A percentile compares a stretch with the other conserved stretches of the same genome.
Evolutionary conservation across 1,284 basidiomycete species (phyloP).

Genomic region (Rhodotorula sp.): DNA sequence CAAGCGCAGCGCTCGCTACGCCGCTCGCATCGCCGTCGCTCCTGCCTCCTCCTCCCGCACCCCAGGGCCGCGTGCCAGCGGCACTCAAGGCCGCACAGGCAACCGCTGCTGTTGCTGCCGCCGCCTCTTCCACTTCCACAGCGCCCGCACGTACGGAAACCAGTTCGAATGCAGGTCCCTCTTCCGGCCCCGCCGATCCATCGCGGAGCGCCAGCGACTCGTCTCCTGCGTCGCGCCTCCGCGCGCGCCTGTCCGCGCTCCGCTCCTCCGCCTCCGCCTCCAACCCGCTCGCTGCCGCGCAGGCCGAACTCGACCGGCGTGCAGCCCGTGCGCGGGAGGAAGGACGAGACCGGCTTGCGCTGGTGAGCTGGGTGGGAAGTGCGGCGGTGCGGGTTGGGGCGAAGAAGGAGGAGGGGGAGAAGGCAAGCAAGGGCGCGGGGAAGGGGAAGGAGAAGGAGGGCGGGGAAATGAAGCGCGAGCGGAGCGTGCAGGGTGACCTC

Average conservation of each 20-base stretch:
- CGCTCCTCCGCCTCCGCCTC: not conserved
- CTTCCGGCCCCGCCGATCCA: not conserved
- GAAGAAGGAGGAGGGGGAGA: not conserved
- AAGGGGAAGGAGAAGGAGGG: not conserved
- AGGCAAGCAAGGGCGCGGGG: not conserved
- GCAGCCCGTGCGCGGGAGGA: not conserved
- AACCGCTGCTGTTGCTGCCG: conserved; percentile 2
- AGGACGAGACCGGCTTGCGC: not conserved
- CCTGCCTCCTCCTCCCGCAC: not conserved
- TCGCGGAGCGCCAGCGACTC: not conserved
- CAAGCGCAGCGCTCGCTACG: not conserved
- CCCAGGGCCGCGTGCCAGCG: not conserved
- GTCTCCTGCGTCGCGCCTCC: not conserved
- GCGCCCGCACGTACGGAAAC: not conserved
- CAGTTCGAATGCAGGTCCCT: not conserved
- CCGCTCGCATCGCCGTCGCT: not conserved
- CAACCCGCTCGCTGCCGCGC: conserved; percentile 4
- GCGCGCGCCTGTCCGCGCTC: not conserved
- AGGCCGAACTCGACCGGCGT: not conserved
- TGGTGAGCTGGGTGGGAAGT: not conserved
- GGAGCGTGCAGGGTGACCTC: not conserved
- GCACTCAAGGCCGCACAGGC: conserved; percentile 1
- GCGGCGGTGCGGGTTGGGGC: not conserved
- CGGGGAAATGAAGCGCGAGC: not conserved
- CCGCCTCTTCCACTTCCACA: conserved; percentile 8